Evolutionary conservation across 225 moss, liverwort and hornwort species (phyloP), one percentile per base, ranked within the genome.

Genomic region (Sphagnum contortum): DNA sequence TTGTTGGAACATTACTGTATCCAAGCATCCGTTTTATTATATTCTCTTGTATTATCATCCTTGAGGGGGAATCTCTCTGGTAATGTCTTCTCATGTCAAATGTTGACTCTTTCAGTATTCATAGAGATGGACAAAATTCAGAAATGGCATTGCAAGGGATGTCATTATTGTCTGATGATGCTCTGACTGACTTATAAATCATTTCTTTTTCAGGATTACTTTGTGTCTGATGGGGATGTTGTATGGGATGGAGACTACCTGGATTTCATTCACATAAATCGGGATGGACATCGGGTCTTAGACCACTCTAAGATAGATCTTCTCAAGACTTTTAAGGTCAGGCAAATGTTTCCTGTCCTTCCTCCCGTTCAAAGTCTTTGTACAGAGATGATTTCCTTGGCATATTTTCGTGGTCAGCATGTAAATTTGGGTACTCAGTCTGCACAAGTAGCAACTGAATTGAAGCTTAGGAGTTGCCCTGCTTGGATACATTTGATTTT

Each of bases 191-290:
- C 52, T 52, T 52, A 52, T 52, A 9, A 2, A 52, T 5, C 52
- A 52, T 52, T 52, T 9, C 52, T 0, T 52, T 52, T 12, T 6
- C 86, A 95, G 93, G 98, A 98, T 70, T 98, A 98, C 69, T 98
- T 93, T 46, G 93, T 98, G 7, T 93, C 90, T 65, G 98, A 98
- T 59, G 87, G 78, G 45, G 98, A 98, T 62, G 83, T 98, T 48
- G 89, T 90, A 1, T 98, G 93, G 93, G 89, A 98, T 78, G 91
- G 91, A 65, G 98, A 98, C 11, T 98, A 91, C 57, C 70, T 81
- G 60, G 98, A 98, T 71, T 98, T 98, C 62, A 91, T 98, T 63
- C 87, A 82, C 59, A 78, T 98, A 57, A 93, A 98, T 49, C 73
- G 68, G n/a, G n/a, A 73, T 5, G 93, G 98, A 59, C 89, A 98